Base-by-base conservation (phyloP, 306 rosid genomes). In the Dryas octopetala region DNA sequence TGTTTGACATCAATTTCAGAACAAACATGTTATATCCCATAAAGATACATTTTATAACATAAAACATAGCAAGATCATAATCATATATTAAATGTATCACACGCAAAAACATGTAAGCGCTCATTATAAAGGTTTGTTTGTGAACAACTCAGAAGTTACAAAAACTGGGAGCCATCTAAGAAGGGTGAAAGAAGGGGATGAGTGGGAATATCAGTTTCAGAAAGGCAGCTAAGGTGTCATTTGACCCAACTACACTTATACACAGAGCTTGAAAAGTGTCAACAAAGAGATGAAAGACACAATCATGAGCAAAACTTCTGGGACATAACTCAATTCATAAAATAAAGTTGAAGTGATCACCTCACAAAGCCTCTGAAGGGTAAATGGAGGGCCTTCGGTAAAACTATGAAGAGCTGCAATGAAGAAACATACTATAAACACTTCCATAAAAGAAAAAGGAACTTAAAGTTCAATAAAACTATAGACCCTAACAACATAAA, bases 281-380 rank as follows among this genome's bases (percentile, higher is more conserved):
- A 51, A 65, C 48, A 82, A 16, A 46, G 16, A 44, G 6, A 62
- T 6, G 58, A 23, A 62, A 13, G 40, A 50, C 26, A 51, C 52
- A 40, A 49, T 54, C 6, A 28, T 51, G 47, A 76, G 40, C 51
- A 4, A 19, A 23, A 40, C 19, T 13, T 19, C 40, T 80, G 60
- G 69, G 48, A 71, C 41, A 49, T 26, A 44, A 47, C 40, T 70
- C 47, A 68, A 74, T 11, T 1, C 28, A 67, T 19, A 23, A 8
- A 23, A 74, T 1, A 11, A n/a, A 65, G 62, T 19, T 1, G 16
- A 9, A 73, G 57, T 43, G 16, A 26, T 49, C 82, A 94, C 98
- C 96, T 95, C 98, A 65, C 96, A 88, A 61, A 95, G 83, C 88
- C 98, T 88, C 75, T 95, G 98, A 87, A 95, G 85, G 3, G 98